Evolutionary conservation across 225 moss, liverwort and hornwort genomes (phyloP), one percentile per base, ranked within the genome.

Genomic region (Polytrichum commune): DNA sequence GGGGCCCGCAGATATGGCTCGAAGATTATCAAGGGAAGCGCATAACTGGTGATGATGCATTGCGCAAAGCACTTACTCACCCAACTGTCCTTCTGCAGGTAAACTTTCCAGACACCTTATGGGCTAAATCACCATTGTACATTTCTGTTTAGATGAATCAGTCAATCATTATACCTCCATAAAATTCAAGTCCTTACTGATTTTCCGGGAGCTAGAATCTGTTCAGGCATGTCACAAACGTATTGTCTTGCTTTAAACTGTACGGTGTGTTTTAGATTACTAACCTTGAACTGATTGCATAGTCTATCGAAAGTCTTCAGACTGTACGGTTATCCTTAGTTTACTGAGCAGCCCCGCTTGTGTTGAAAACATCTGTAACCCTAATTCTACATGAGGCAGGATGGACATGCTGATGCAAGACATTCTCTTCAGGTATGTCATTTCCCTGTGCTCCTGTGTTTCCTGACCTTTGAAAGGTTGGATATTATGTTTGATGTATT

Each of bases 321-420:
- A 57, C 20, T 57, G 35, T 22, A 57, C 1, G 20, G 58, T 24
- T 22, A 6, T 9, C 5, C 1, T 24, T 58, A n/a, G 8, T 20
- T 58, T 20, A 8, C 6, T 58, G n/a, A 58, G 58, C 58, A 19
- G 20, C 8, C n/a, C n/a, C 4, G 58, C 20, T 58, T 24, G 20
- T 20, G 20, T 58, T 4, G 0, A 58, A 24, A 24, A 58, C 7
- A 56, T 20, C n/a, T 58, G 22, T 24, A 58, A 58, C 20, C 24
- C 24, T 20, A 22, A 22, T 8, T 23, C 6, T 22, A 4, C 46
- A 13, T 46, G 46, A 33, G 54, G 53, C 73, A 79, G 81, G 81
- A 81, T 74, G 81, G 81, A 73, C 77, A 81, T 38, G 27, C 35
- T n/a, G 81, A 77, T 56, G 72, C 81, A 4, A 81, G 70, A 38